Evolutionary conservation across 176 grass and related monocot species (phyloP).

Genomic region (Triticum urartu): DNA sequence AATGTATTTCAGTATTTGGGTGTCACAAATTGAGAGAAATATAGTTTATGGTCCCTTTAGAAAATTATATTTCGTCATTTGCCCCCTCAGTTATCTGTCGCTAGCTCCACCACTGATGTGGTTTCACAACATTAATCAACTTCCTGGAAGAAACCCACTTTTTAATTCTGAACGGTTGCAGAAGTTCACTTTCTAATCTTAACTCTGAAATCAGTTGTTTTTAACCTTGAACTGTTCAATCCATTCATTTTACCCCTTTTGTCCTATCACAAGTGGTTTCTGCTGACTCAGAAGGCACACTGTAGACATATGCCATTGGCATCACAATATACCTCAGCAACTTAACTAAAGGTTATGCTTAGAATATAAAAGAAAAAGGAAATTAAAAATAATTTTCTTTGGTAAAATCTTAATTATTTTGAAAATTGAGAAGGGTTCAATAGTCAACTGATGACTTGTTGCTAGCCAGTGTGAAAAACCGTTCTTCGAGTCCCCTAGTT

Average conservation of each 20-base stretch:
- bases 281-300: not conserved
- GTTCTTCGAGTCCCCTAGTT: not conserved
- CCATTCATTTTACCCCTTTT: not conserved
- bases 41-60: too few species aligned
- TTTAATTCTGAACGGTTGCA: not conserved
- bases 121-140: conserved; percentile 9
- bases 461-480: not conserved
- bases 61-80: too few species aligned
- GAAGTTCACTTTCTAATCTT: not conserved
- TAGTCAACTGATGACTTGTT: not conserved
- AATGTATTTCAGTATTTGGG: too few species aligned
- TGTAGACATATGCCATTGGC: not conserved
- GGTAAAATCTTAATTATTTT: not conserved
- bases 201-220: not conserved
- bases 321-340: not conserved
- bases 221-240: not conserved
- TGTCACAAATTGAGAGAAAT: too few species aligned
- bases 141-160: not conserved
- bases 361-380: not conserved
- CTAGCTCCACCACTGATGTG: too few species aligned
- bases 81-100: too few species aligned
- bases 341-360: not conserved
- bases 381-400: not conserved
- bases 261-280: not conserved
- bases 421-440: not conserved